Evolutionary conservation across 2,329 filamentous ascomycete species (phyloP).

Genomic region (Botrytis sinoallii): DNA sequence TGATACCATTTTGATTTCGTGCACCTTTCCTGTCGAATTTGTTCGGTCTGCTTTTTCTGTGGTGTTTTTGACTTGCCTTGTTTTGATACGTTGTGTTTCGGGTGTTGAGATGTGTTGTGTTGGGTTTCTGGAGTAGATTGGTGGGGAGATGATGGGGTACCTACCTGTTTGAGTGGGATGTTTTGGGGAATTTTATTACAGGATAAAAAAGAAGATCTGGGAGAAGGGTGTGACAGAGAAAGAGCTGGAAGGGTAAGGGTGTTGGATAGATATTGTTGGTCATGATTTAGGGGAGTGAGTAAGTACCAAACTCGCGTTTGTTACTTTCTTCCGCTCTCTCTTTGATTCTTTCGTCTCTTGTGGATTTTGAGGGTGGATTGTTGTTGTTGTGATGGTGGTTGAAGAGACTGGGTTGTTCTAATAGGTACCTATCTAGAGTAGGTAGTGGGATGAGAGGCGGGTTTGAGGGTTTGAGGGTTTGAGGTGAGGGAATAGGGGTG

Average conservation of each 20-base stretch:
- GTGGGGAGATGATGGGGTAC: background rate
- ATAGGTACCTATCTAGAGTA: background rate
- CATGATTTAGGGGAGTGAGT: background rate
- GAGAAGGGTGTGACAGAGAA: background rate
- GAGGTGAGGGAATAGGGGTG: background rate
- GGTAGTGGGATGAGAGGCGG: background rate
- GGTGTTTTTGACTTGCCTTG: background rate
- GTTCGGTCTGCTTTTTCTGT: background rate
- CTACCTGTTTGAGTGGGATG: background rate
- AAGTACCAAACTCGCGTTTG: background rate
- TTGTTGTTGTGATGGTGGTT: too few species aligned
- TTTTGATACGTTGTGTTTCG: background rate
- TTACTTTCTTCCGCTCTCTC: background rate
- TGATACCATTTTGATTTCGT: slow-evolving; percentile 16
- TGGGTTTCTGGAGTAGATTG: background rate
- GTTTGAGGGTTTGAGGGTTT: background rate
- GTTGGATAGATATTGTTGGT: background rate
- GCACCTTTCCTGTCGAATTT: background rate
- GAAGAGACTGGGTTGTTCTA: background rate
- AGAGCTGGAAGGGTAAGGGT: background rate
- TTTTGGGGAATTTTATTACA: background rate
- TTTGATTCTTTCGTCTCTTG: background rate
- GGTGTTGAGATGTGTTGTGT: background rate
- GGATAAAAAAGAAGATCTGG: background rate
- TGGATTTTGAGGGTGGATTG: background rate